Percentiles rank a stretch among this genome's conserved stretches.
These are phyloP conservation scores for Talaromyces borbonicus DNA, from an alignment of 495 filamentous ascomycete genomes.

Conservation along the genomic window DNA sequence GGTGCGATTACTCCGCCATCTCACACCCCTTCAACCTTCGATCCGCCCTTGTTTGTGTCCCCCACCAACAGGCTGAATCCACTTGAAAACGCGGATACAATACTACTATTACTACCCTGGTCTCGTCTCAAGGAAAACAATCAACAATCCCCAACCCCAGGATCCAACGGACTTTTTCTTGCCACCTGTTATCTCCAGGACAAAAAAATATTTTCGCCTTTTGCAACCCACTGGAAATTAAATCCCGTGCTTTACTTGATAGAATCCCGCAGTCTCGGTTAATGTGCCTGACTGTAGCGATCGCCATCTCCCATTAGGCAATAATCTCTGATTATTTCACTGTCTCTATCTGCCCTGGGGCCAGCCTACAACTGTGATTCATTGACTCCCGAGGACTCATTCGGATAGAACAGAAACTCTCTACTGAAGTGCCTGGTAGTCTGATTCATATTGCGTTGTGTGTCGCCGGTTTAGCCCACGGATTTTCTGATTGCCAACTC, in stretches of 20 bases:
- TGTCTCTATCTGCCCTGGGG: too few relatives aligned
- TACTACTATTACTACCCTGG: too few relatives aligned
- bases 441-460: neutral
- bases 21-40: constrained; percentile 1
- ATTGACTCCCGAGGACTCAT: too few relatives aligned
- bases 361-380: too few relatives aligned
- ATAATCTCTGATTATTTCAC: too few relatives aligned
- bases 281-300: constrained; percentile 9
- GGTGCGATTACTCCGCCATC: too few relatives aligned
- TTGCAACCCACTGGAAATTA: constrained; percentile 18
- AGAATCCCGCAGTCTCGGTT: constrained; percentile 9
- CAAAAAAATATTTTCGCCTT: constrained; percentile 22
- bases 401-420: neutral
- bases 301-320: neutral
- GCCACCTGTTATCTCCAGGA: too few relatives aligned
- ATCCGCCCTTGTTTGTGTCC: neutral
- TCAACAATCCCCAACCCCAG: neutral
- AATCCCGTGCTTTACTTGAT: constrained; percentile 9
- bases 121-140: too few relatives aligned
- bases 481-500: constrained; percentile 1
- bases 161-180: neutral
- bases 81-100: too few relatives aligned
- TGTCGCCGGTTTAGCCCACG: constrained; percentile 1
- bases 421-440: neutral
- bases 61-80: too few relatives aligned